Evolutionary conservation across 148 eudicot species (phyloP).

Genomic region (Dysphania ambrosioides): DNA sequence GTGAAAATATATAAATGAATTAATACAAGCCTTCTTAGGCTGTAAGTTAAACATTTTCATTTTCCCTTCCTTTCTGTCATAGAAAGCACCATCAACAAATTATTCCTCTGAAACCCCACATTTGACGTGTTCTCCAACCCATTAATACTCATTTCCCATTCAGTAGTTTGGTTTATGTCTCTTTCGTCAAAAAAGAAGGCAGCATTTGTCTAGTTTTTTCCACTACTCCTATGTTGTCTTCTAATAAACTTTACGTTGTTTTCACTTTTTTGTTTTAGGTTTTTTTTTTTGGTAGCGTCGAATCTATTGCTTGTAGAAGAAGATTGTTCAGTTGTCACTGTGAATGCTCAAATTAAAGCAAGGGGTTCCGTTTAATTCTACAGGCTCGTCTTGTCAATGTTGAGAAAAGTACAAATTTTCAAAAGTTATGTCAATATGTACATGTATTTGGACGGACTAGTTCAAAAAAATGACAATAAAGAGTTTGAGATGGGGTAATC

Average conservation of each 20-base stretch:
- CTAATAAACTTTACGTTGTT: background rate
- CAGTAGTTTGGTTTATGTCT: slow-evolving; percentile 15
- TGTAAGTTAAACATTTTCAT: slow-evolving; percentile 23
- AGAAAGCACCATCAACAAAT: slow-evolving; percentile 25
- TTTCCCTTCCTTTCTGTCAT: slow-evolving; percentile 18
- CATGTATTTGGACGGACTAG: background rate
- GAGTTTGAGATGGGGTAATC: too few species aligned
- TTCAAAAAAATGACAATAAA: too few species aligned
- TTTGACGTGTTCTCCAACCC: slow-evolving; percentile 23
- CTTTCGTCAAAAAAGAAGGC: slow-evolving; percentile 22
- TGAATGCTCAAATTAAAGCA: background rate
- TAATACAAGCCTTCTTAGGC: slow-evolving; percentile 21
- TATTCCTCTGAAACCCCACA: slow-evolving; percentile 10
- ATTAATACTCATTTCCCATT: slow-evolving; percentile 18
- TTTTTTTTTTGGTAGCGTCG: background rate
- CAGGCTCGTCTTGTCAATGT: slow-evolving; percentile 14
- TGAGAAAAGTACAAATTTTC: background rate
- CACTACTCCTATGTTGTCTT: background rate
- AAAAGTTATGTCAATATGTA: background rate
- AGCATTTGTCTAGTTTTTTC: slow-evolving; percentile 8
- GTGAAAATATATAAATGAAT: background rate
- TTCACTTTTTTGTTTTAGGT: too few species aligned
- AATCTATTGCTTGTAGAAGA: background rate
- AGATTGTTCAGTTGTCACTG: background rate
- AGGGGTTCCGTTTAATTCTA: background rate